Evolutionary conservation across 73 alveolate species (phyloP), one percentile per base, ranked within the genome.

Genomic region (Stentor coeruleus): DNA sequence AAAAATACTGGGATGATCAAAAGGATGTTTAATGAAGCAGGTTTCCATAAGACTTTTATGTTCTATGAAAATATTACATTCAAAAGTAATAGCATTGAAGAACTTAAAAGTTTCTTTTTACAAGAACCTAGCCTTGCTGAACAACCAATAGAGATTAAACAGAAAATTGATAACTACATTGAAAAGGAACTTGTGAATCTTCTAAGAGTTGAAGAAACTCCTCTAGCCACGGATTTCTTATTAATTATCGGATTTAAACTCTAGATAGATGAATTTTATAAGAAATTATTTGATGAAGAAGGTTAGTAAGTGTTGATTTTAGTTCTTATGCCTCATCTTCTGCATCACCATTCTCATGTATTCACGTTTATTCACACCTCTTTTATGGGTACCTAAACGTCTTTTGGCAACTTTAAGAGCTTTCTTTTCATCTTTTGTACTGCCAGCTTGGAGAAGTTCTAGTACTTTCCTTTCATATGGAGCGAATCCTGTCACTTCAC

Each of bases 401-500:
- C 84, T 84, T 84, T 94, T 91, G 88, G 98, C 97, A 75, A 95
- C 76, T 91, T 93, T 93, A 73, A 89, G 90, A 41, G 99, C 99
- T 90, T 93, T 93, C 97, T 95, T 95, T 81, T 88, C 91, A 82
- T 93, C 94, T 59, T 90, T 82, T 6, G 96, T 85, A 79, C 91
- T 88, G 49, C 95, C 93, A 86, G 97, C 91, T 80, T 93, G 87
- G 83, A 95, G 82, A 79, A 93, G 81, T 87, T 95, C 99, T 84
- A 95, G 91, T 90, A 88, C 90, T 89, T 95, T 93, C 83, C 93
- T 92, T 85, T 95, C 99, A 91, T 91, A 93, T 41, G 99, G 98
- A 39, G 95, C 95, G 86, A 93, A 92, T 20, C 99, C 99, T 58
- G 95, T 42, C 89, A 95, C 96, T 80, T 93, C 99, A 80, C 94